phyloP scores from a whole-genome alignment of 73 alveolate genomes.

The Effrenium voratum region DNA sequence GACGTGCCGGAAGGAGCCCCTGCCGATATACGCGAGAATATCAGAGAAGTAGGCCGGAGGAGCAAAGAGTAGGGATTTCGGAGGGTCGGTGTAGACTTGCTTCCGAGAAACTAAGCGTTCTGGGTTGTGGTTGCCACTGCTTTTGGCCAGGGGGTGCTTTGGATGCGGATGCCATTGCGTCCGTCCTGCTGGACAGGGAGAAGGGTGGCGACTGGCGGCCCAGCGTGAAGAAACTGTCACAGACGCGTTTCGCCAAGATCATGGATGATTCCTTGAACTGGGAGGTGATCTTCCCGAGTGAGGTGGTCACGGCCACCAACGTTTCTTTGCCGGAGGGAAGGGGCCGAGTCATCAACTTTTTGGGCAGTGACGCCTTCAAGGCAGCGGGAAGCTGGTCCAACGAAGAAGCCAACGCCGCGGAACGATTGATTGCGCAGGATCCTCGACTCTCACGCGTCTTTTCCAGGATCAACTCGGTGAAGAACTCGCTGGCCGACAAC shows the following conservation, averaged over 20 bases:
- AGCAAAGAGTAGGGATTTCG: no score
- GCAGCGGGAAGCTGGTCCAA: slow-evolving; percentile 70
- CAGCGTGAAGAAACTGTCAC: slow-evolving; percentile 35
- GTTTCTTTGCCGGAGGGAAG: slow-evolving; percentile 37
- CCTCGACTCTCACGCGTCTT: slow-evolving; percentile 55
- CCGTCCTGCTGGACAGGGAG: slow-evolving; percentile 52
- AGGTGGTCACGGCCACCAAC: slow-evolving; percentile 3
- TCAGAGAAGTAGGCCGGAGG: slow-evolving; percentile 78
- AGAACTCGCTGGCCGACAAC: slow-evolving; percentile 65
- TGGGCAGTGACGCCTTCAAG: slow-evolving; percentile 44
- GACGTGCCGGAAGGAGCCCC: slow-evolving; percentile 42
- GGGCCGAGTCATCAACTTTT: slow-evolving; percentile 16
- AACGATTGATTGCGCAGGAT: slow-evolving; percentile 37
- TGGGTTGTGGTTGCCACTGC: no score
- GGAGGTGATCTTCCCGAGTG: slow-evolving; percentile 40
- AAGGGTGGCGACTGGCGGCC: slow-evolving; percentile 93
- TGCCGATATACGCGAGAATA: slow-evolving; percentile 43
- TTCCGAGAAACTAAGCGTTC: no score
- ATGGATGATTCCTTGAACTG: slow-evolving; percentile 75
- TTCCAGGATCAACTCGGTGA: slow-evolving; percentile 51
- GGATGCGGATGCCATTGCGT: slow-evolving; percentile 65
- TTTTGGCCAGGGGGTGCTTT: slow-evolving; percentile 45
- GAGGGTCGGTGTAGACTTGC: no score
- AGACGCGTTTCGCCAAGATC: slow-evolving; percentile 42
- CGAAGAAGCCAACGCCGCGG: slow-evolving; percentile 61